Evolutionary conservation across 2,329 filamentous ascomycete species (phyloP), one percentile per base, ranked within the genome.

Genomic region (Fusarium sp.): DNA sequence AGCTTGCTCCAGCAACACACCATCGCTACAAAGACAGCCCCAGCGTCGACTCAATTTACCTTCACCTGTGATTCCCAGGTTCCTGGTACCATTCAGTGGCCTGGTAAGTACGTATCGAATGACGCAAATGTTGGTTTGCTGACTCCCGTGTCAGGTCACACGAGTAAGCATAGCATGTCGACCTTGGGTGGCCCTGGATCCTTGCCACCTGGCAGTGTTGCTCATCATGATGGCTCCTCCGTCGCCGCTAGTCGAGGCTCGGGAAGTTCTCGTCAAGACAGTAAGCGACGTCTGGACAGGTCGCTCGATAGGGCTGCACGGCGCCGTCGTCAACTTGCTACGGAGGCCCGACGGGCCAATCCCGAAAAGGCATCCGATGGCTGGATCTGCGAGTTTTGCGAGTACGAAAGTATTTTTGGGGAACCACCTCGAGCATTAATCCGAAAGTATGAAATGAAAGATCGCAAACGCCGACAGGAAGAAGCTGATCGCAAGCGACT

Each of bases 341-440:
- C 92, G 72, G 90, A 92, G 68, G 86, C 88, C 57, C 96, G 96
- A 77, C 88, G 88, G 65, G 89, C 92, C 72, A 90, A 92, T 73
- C 91, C 92, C 2, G 91, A 92, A 3, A 80, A 82, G 32, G 71
- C 72, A 3, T 91, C 93, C 68, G 92, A 97, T 64, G 87, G 94
- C 50, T 98, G 94, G 92, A 94, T 98, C 46, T 99, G 96, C 80
- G 93, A 97, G 75, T 98, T 98, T 77, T 99, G 96, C 82, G 96
- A 99, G 78, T 99, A 97, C 76, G 95, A 98, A 79, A 88, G 89
- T 52, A 97, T 99, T 49, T 98, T 97, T 77, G 95, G 95, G n/a
- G 86, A 86, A 52, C 92, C 92, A 4, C 96, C 96, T 0, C 86
- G 88, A 72, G 93, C 93, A 49, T 82, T 99, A 55, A 96, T 98